Base-by-base conservation (phyloP, 192 early-diverging fungal genomes). In the Umbelopsis sp. region DNA sequence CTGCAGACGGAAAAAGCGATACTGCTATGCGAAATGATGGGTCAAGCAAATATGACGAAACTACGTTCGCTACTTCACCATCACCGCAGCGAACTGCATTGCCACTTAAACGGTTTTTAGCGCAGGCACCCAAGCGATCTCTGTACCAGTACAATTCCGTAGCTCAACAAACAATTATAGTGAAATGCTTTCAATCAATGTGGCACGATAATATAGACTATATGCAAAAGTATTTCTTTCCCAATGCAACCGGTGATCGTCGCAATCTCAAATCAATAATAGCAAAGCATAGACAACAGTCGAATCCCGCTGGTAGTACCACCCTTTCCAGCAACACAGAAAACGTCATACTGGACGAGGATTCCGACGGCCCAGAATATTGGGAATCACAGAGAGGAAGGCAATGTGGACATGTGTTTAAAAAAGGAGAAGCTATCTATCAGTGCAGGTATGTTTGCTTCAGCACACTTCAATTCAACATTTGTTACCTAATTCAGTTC, bases 401-500 rank as follows among this genome's bases (percentile, higher is more conserved):
- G 74, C 86, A 94, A 26, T 98, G 97, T 83, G 95, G 97, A 34
- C 94, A 97, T 72, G 92, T 96, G 12, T 97, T 98, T 79, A 92
- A 91, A 73, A 92, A 90, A 65, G 95, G 95, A 25, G 97, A 98
- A 68, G 92, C 91, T 62, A 91, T 97, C 20, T 97, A 94, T 76
- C 89, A 91, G n/a, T 98, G 97, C 91, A 91, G 86, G 92, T 93
- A 82, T 38, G 47, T 49, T 16, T 44, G 43, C 12, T 4, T 49
- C 38, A 17, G 47, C 16, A 49, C 20, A 49, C 3, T 17, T 49
- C 47, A 17, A 16, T n/a, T 49, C 47, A n/a, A 49, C 4, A 21
- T n/a, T 4, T 49, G 20, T 49, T 49, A 17, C n/a, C 47, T 49
- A 49, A 49, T 49, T 49, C 47, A 49, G 14, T 49, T 31, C 3